Evolutionary conservation across 2,329 filamentous ascomycete species (phyloP).

Genomic region (Pseudogymnoascus sp.): DNA sequence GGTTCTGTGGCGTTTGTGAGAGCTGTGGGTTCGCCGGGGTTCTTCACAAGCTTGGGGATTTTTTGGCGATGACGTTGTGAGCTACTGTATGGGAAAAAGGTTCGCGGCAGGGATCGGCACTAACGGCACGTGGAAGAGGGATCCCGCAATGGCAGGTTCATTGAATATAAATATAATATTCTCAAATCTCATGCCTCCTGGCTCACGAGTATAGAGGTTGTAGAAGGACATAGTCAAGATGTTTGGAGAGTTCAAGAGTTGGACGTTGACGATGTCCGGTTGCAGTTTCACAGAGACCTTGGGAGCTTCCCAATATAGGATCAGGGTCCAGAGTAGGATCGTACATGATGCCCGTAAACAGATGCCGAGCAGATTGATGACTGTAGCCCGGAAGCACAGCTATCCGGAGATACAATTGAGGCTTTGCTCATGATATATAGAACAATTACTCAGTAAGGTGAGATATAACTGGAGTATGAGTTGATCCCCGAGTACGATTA

Average conservation of each 20-base stretch:
- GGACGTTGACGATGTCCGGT: background rate
- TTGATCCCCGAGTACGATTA: background rate
- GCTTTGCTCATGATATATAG: background rate
- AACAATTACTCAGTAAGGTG: background rate
- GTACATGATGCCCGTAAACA: background rate
- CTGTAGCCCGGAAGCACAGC: background rate
- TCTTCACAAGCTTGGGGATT: background rate
- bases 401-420: background rate
- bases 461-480: background rate
- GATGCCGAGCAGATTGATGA: background rate
- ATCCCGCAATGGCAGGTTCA: background rate
- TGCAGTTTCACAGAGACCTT: background rate
- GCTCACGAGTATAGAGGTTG: background rate
- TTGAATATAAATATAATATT: background rate
- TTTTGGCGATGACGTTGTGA: conserved; percentile 2
- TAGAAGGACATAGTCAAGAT: background rate
- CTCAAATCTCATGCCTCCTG: background rate
- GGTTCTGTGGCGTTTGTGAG: background rate
- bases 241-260: background rate
- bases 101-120: background rate
- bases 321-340: background rate
- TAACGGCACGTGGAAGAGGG: background rate
- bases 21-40: background rate
- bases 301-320: background rate
- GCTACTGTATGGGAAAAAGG: background rate